Evolutionary conservation across 176 grass and related monocot genomes (phyloP), one percentile per base, ranked within the genome.

Genomic region (Panicum miliaceum): DNA sequence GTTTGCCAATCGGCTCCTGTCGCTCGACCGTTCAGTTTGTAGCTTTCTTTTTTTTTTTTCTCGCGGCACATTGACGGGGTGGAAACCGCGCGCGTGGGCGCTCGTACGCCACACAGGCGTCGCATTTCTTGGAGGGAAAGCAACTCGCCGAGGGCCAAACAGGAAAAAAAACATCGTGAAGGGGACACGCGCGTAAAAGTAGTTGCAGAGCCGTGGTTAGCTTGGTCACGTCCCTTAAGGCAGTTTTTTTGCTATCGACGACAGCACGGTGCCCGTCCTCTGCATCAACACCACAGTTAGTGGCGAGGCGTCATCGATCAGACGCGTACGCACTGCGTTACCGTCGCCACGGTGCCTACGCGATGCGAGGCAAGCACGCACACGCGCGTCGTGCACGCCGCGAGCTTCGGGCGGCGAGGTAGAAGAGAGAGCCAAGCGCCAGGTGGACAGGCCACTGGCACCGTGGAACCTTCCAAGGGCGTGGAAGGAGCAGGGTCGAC

Each of bases 61-160:
- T 43, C n/a, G 32, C n/a, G 88, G 23, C 13, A 38, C 32, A 40
- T 41, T 34, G 82, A 84, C 76, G 40, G 41, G 40, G 61, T 12
- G 68, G 29, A 46, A 68, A 41, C 75, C 2, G 73, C 73, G 43
- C 62, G 73, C 80, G 60, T 84, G 76, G 87, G 13, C 80, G 6
- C 45, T 54, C 42, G 48, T 18, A 20, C 54, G 36, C 46, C 58
- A 35, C 58, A 35, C 2, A 16, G 25, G 40, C n/a, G 38, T 58
- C 38, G 40, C 47, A 2, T n/a, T 77, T 81, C 71, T 85, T 86
- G 54, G 20, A 57, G 35, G 65, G 26, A 20, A 80, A 84, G 59
- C 40, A 84, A 35, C 27, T 27, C 38, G 38, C 64, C 6, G 3
- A 9, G 67, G 50, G 15, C 22, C 81, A 65, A 46, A 36, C 14